A percentile compares a stretch with the other conserved stretches of the same genome.
Conservation (phyloP, 2,329 filamentous ascomycete genomes). For the Parastagonospora nodorum region DNA sequence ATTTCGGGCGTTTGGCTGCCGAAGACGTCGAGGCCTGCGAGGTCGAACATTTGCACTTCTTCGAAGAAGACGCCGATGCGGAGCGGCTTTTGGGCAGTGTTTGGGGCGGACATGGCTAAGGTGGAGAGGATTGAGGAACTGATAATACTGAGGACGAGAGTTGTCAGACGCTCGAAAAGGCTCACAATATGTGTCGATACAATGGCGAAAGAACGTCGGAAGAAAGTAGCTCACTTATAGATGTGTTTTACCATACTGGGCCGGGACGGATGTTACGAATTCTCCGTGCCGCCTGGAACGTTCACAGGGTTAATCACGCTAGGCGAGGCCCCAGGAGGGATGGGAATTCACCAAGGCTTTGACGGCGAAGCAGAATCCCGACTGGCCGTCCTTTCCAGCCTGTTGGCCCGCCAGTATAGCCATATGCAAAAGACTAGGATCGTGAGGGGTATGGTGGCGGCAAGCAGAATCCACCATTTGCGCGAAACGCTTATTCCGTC, state of each 20-base stretch:
- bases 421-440: constrained; percentile 17
- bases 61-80: constrained; percentile 50
- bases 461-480: constrained; percentile 22
- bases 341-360: no score
- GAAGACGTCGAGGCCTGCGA: constrained; percentile 49
- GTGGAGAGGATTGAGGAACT: background rate
- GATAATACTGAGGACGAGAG: background rate
- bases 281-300: constrained; percentile 1
- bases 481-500: constrained; percentile 12
- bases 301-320: background rate
- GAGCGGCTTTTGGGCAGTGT: constrained; percentile 26
- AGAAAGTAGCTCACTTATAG: background rate
- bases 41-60: constrained; percentile 47
- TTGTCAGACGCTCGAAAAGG: background rate
- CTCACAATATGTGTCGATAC: no score
- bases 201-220: no score
- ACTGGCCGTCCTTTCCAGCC: no score
- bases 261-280: constrained; percentile 6
- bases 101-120: background rate
- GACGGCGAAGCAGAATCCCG: no score
- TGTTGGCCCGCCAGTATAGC: constrained; percentile 11
- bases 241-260: background rate
- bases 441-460: constrained; percentile 17
- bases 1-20: constrained; percentile 42
- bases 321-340: no score